Percentiles rank a stretch among this genome's conserved stretches.
Conservation (phyloP, 345 rosid genomes). For the Eucalyptus cloeziana region DNA sequence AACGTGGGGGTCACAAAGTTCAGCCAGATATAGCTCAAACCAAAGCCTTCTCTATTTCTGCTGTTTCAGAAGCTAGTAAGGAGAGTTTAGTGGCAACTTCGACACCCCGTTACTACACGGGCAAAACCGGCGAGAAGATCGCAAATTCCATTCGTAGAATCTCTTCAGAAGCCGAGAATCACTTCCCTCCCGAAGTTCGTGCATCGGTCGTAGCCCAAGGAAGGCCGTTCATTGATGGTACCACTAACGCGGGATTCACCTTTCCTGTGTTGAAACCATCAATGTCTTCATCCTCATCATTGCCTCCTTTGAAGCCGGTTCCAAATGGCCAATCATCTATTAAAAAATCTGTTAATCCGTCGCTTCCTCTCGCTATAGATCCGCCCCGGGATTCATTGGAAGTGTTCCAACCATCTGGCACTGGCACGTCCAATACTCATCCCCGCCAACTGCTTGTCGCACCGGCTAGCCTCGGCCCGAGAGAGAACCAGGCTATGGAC, state of each 20-base stretch:
- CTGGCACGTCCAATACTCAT: background rate
- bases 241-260: constrained; percentile 19
- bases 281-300: background rate
- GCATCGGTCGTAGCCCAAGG: constrained; percentile 1
- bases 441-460: background rate
- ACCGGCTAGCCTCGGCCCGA: background rate
- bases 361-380: constrained; percentile 5
- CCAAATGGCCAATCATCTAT: background rate
- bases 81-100: background rate
- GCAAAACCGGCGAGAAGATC: background rate
- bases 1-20: background rate
- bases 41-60: background rate
- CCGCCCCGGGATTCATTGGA: constrained; percentile 50
- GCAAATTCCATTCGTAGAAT: background rate
- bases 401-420: constrained; percentile 25
- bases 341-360: background rate
- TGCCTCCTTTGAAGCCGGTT: background rate
- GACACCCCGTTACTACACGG: background rate
- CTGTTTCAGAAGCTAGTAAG: background rate
- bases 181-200: background rate
- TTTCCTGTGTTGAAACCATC: constrained; percentile 31
- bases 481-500: background rate
- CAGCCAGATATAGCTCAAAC: background rate
- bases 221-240: background rate
- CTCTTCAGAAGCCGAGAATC: constrained; percentile 5